These are phyloP conservation scores for Cladophialophora psammophila DNA, from an alignment of 2,329 filamentous ascomycete genomes.

Conservation along the genomic window DNA sequence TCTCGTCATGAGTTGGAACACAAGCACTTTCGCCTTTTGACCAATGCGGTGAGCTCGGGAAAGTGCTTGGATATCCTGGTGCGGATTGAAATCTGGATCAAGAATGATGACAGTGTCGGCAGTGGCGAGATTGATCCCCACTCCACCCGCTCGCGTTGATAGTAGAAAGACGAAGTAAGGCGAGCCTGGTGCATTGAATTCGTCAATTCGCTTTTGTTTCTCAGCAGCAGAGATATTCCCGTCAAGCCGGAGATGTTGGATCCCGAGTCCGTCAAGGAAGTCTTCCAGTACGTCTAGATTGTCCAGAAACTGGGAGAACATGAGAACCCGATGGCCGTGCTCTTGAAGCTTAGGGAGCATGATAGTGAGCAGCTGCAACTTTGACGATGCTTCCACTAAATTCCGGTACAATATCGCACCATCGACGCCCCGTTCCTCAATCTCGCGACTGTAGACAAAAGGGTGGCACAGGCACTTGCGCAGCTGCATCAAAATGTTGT, in stretches of 20 bases:
- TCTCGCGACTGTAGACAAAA: constrained; percentile 88
- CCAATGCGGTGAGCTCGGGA: constrained; percentile 95
- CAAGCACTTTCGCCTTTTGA: constrained; percentile 93
- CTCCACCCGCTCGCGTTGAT: constrained; percentile 92
- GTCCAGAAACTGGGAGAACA: constrained; percentile 92
- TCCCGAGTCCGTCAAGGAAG: constrained; percentile 78
- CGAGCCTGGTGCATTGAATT: constrained; percentile 86
- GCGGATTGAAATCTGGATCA: constrained; percentile 96
- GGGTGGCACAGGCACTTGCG: constrained; percentile 95
- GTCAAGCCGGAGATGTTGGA: constrained; percentile 81
- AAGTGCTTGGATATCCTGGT: constrained; percentile 95
- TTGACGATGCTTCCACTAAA: constrained; percentile 88
- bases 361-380: constrained; percentile 81
- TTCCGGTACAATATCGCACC: constrained; percentile 73
- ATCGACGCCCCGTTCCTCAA: constrained; percentile 78
- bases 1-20: constrained; percentile 92
- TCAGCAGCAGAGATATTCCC: constrained; percentile 80
- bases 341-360: constrained; percentile 88
- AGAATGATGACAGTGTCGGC: constrained; percentile 98
- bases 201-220: constrained; percentile 93
- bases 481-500: constrained; percentile 94
- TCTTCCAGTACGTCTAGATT: constrained; percentile 92
- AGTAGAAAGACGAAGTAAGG: constrained; percentile 87
- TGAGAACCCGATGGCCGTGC: constrained; percentile 85
- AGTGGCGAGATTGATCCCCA: constrained; percentile 96